These are phyloP conservation scores for Diplocarpon rosae DNA, from an alignment of 2,329 filamentous ascomycete genomes.

Conservation along the genomic window DNA sequence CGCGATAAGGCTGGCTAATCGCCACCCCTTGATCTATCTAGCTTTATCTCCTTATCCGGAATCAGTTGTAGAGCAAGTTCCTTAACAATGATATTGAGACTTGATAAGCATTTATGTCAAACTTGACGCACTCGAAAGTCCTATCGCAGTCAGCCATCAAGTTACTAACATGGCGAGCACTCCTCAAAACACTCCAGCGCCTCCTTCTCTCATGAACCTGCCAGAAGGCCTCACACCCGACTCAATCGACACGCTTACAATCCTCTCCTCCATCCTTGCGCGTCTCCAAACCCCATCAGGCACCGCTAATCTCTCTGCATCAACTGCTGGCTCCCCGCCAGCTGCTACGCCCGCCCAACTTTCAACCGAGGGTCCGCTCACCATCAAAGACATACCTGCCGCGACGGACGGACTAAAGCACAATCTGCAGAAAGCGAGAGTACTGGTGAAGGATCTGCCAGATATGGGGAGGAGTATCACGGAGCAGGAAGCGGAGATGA, in stretches of 20 bases:
- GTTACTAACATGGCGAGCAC: slow-evolving; percentile 1
- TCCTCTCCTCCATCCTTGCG: slow-evolving; percentile 66
- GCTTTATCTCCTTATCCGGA: no score
- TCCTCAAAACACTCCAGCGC: slow-evolving; percentile 24
- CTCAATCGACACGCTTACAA: slow-evolving; percentile 74
- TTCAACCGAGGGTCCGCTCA: slow-evolving; percentile 18
- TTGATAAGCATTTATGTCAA: no score
- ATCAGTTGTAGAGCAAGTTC: no score
- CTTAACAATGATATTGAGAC: no score
- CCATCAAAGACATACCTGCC: slow-evolving; percentile 62
- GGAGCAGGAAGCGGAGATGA: slow-evolving; percentile 64
- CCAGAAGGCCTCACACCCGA: slow-evolving; percentile 64
- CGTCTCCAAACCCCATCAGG: slow-evolving; percentile 48
- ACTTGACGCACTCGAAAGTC: neutral
- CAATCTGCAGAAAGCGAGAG: slow-evolving; percentile 69
- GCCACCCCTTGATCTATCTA: no score
- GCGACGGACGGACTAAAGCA: slow-evolving; percentile 72
- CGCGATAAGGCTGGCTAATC: no score
- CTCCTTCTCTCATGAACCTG: slow-evolving; percentile 26
- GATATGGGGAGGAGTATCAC: slow-evolving; percentile 56
- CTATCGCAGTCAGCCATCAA: neutral
- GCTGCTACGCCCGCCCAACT: slow-evolving; percentile 29
- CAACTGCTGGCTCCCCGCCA: slow-evolving; percentile 22
- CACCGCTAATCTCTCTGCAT: slow-evolving; percentile 11
- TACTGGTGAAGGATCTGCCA: slow-evolving; percentile 52